Evolutionary conservation across 2,329 filamentous ascomycete genomes (phyloP).

Genomic region (Curvularia lunata): DNA sequence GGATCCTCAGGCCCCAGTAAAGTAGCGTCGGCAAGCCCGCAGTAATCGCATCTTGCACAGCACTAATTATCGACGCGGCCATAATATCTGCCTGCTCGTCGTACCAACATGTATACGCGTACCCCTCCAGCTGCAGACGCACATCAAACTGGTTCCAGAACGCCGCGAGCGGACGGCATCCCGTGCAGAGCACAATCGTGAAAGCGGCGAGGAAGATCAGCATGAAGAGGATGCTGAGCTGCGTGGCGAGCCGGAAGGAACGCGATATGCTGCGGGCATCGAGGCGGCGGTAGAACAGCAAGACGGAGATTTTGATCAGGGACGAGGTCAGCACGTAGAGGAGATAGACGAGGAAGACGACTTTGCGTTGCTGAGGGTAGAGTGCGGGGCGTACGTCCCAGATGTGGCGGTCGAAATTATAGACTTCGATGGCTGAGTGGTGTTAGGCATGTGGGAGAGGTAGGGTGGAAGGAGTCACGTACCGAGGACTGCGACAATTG

Average conservation of each 20-base stretch:
- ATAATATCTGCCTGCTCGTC: conserved; percentile 26
- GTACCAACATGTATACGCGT: conserved; percentile 22
- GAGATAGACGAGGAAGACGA: conserved; percentile 23
- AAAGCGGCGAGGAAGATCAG: conserved; percentile 22
- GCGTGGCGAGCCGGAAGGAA: conserved; percentile 19
- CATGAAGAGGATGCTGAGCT: conserved; percentile 24
- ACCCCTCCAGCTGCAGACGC: conserved; percentile 3
- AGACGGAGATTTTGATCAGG: conserved; percentile 33
- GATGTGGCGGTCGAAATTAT: conserved; percentile 21
- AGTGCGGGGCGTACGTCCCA: conserved; percentile 21
- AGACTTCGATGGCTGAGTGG: conserved; percentile 5
- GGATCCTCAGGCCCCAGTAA: conserved; percentile 31
- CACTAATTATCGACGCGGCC: conserved; percentile 21
- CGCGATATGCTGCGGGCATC: conserved; percentile 18
- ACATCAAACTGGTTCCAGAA: conserved; percentile 29
- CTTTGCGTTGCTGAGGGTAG: conserved; percentile 19
- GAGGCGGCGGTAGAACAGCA: conserved; percentile 32
- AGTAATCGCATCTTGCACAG: conserved; percentile 26
- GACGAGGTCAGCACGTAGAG: conserved; percentile 23
- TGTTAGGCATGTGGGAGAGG: neutral
- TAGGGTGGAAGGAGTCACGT: neutral
- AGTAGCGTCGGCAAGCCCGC: conserved; percentile 25
- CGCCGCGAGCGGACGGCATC: conserved; percentile 20
- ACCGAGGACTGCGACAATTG: neutral
- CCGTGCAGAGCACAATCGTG: conserved; percentile 15